Evolutionary conservation across 192 early-diverging fungal genomes (phyloP), one percentile per base, ranked within the genome.

Genomic region (Backusella mclennaniae): DNA sequence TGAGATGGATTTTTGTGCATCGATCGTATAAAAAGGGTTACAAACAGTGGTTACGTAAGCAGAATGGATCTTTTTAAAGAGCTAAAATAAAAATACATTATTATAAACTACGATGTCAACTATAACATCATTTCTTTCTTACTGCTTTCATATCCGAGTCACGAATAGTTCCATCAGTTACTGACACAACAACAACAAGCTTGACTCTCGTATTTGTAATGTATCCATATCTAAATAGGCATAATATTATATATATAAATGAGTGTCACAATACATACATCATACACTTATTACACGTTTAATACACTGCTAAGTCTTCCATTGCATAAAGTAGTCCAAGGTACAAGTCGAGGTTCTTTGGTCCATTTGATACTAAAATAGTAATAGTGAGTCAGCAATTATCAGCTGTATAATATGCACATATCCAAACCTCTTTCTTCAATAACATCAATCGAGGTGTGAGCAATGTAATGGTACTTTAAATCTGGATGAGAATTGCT

Each of bases 401-500:
- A n/a, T 66, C 23, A 15, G 17, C 21, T 11, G 8, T 67, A 14
- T 73, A 7, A 19, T 21, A 63, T n/a, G 33, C 33, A 15, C 19
- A 35, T 23, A 41, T 80, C 14, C 44, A 23, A 56, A 92, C 93
- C 89, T 86, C 92, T 80, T 84, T 95, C 94, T 72, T 96, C 96
- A 77, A 98, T 93, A 6, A 96, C 87, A 83, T 98, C 96, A 79
- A 90, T 91, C 0, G 95, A 93, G 1, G 95, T 96, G 75, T 96
- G 94, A n/a, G 93, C 94, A 79, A 96, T 81, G 77, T 95, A 96
- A 85, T 96, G 94, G 82, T 92, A 96, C 77, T 96, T 95, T 26
- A 96, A 88, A 77, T 95, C 92, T 6, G 90, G 88, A 73, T 94
- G 90, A 63, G 87, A 79, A 19, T 83, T 80, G 78, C 89, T 92